A percentile compares a stretch with the other conserved stretches of the same genome.
Evolutionary conservation across 768 basidiomycete genomes (phyloP).

Genomic region (Krasilnikovozyma curviuscula): DNA sequence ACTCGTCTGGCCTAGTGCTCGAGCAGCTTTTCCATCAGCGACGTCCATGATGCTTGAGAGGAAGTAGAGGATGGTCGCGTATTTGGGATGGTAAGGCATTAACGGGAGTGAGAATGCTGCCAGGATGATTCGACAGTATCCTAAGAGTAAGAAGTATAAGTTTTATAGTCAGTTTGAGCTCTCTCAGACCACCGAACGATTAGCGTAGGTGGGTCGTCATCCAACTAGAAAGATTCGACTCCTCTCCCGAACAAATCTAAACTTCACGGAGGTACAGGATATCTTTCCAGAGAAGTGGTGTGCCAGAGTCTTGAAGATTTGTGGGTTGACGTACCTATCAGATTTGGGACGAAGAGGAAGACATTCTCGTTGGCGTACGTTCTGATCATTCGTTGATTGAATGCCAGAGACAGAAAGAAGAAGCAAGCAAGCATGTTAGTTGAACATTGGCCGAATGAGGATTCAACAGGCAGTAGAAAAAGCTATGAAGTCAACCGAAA

Average conservation of each 20-base stretch:
- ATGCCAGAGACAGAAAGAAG: not conserved
- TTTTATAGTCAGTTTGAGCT: too few relatives aligned
- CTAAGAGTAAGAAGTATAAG: conserved; percentile 28
- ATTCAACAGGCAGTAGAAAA: not conserved
- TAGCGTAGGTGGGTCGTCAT: not conserved
- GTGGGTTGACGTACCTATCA: conserved; percentile 52
- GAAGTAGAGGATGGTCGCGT: conserved; percentile 72
- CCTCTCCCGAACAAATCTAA: not conserved
- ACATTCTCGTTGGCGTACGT: conserved; percentile 53
- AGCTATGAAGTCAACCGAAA: not conserved
- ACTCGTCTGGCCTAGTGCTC: conserved; percentile 70
- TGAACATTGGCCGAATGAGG: not conserved
- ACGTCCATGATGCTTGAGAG: conserved; percentile 87
- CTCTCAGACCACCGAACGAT: too few relatives aligned
- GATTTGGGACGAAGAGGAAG: conserved; percentile 88
- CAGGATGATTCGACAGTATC: conserved; percentile 74
- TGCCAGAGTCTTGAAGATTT: not conserved
- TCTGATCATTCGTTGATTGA: too few relatives aligned
- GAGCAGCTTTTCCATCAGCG: conserved; percentile 80
- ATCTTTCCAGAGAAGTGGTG: not conserved
- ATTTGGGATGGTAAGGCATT: conserved; percentile 89
- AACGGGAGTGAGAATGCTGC: conserved; percentile 73
- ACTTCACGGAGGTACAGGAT: not conserved
- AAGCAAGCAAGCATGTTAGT: not conserved
- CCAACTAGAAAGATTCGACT: not conserved